Percentiles rank a stretch among this genome's conserved stretches.
These are phyloP conservation scores for Globisporangium solare DNA, from an alignment of 352 stramenopile genomes.

Conservation along the genomic window DNA sequence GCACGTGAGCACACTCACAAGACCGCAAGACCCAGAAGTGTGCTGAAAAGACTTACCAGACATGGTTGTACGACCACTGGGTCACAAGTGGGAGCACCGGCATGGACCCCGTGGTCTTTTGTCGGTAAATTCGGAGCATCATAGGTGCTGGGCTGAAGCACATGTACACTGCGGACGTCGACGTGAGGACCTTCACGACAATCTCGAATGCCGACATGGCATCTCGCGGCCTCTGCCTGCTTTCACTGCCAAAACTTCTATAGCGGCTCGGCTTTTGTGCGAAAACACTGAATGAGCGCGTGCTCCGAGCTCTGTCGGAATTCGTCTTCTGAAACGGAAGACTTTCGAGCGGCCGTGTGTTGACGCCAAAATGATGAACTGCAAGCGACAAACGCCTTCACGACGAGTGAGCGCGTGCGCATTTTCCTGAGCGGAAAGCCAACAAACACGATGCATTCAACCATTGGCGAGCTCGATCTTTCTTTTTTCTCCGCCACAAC, in stretches of 20 bases:
- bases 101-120: conserved; percentile 22
- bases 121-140: conserved; percentile 28
- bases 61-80: conserved; percentile 42
- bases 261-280: not conserved
- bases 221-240: too few species aligned
- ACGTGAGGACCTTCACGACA: conserved; percentile 33
- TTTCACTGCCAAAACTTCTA: not conserved
- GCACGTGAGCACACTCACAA: not conserved
- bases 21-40: not conserved
- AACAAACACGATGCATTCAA: too few species aligned
- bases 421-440: too few species aligned
- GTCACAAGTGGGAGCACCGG: conserved; percentile 30
- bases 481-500: too few species aligned
- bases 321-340: too few species aligned
- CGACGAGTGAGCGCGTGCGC: too few species aligned
- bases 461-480: too few species aligned
- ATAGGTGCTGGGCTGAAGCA: conserved; percentile 30
- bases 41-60: conserved; percentile 22
- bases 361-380: too few species aligned
- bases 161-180: conserved; percentile 36
- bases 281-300: not conserved
- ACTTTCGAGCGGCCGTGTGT: too few species aligned
- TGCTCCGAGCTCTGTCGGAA: not conserved
- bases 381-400: too few species aligned
- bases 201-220: conserved; percentile 13